Base-by-base conservation (phyloP, 495 filamentous ascomycete species). In the Aspergillus baeticus region DNA sequence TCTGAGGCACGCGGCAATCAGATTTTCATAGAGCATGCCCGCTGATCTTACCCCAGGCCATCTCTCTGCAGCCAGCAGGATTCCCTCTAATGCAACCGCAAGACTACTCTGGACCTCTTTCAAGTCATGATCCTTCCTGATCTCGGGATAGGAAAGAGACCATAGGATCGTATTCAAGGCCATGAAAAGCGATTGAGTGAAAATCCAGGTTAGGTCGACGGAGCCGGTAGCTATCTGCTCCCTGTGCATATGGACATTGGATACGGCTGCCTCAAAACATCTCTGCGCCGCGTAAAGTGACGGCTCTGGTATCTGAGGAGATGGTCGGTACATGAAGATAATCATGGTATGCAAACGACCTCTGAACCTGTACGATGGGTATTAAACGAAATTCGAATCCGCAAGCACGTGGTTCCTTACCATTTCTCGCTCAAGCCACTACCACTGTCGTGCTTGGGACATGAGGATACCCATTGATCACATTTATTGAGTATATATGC, bases 41-140 rank as follows among this genome's bases (percentile, higher is more conserved):
- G 91, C 92, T n/a, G 89, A 88, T 46, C 84, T 79, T 10, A 92
- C 89, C 21, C 92, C 93, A 0, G 93, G 93, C 93, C 93, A 96
- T 22, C 90, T 81, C 61, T 91, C 86, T 2, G 87, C 85, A 49
- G 90, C 86, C 43, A 84, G 81, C 18, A 81, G 72, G 48, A 98
- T 87, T 13, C 85, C 83, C 51, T 93, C 87, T 29, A 96, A 65
- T 4, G 88, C 88, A 33, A 82, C 80, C 22, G 85, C 77, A 18
- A 95, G 77, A 53, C 89, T 78, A 23, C 79, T 72, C 64, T 91
- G 84, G 10, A 95, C 83, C 61, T 92, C 84, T 36, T 88, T 85
- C 21, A 82, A 81, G 13, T 74, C 63, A 68, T 96, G 84, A 22
- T 81, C 71, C 42, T 76, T 76, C 20, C 93, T 88, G 42, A 96